Evolutionary conservation across 768 basidiomycete genomes (phyloP).

Genomic region (Tricholoma sp.): DNA sequence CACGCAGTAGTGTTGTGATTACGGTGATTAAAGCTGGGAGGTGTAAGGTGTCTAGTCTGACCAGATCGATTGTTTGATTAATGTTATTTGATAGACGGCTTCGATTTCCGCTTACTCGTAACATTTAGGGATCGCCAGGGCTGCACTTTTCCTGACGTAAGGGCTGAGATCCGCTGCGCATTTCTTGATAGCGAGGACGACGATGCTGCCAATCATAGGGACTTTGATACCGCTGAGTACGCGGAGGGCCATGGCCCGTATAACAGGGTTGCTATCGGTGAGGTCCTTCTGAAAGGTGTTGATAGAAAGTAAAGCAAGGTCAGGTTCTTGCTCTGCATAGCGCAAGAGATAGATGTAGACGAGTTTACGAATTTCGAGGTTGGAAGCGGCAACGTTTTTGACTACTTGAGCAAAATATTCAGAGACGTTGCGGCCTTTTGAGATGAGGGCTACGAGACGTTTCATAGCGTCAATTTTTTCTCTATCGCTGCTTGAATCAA

Average conservation of each 20-base stretch:
- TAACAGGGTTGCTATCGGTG: slow-evolving; percentile 86
- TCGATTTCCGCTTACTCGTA: slow-evolving; percentile 44
- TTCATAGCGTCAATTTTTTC: slow-evolving; percentile 97
- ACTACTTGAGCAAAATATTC: slow-evolving; percentile 96
- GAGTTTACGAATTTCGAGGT: slow-evolving; percentile 92
- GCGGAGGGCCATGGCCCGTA: slow-evolving; percentile 92
- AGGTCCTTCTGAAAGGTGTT: slow-evolving; percentile 99
- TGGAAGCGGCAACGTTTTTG: slow-evolving; percentile 91
- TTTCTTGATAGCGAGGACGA: slow-evolving; percentile 87
- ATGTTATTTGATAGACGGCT: no score
- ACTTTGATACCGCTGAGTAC: slow-evolving; percentile 92
- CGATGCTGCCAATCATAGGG: slow-evolving; percentile 80
- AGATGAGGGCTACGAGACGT: slow-evolving; percentile 88
- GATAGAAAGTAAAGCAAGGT: slow-evolving; percentile 91
- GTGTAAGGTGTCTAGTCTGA: slow-evolving; percentile 75
- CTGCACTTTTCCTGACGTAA: slow-evolving; percentile 91
- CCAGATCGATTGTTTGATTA: no score
- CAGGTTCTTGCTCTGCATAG: slow-evolving; percentile 90
- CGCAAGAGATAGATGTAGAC: slow-evolving; percentile 97
- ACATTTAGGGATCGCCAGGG: slow-evolving; percentile 83
- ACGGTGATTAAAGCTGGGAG: slow-evolving; percentile 67
- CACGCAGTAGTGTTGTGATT: slow-evolving; percentile 58
- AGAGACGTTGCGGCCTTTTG: slow-evolving; percentile 87
- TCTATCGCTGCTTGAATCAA: slow-evolving; percentile 83
- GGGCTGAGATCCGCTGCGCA: slow-evolving; percentile 90